Conservation (phyloP, 345 rosid genomes). For the Diplotaxis tenuifolia region DNA sequence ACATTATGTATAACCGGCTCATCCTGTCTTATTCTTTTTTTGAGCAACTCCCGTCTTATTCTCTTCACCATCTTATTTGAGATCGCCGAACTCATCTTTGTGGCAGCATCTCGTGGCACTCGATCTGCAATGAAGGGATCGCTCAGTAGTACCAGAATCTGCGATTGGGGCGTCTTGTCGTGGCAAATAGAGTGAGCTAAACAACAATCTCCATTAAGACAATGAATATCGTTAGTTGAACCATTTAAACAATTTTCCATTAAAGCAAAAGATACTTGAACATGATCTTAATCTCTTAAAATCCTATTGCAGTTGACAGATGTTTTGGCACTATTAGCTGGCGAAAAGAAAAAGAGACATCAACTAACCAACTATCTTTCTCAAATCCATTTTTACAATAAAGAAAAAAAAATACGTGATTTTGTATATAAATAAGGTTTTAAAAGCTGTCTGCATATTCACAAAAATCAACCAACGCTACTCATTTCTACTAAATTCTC, state of each 20-base stretch:
- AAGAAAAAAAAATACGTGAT: not conserved
- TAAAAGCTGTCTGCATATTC: not conserved
- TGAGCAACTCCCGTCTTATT: too few species aligned
- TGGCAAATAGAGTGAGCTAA: not conserved
- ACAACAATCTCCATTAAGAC: not conserved
- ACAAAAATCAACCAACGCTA: not conserved
- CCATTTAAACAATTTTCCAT: not conserved
- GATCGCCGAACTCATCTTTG: not conserved
- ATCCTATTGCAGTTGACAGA: not conserved
- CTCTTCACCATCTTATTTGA: not conserved
- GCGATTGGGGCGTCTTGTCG: not conserved
- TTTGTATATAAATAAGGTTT: not conserved
- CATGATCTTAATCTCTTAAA: not conserved
- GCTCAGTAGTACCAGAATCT: not conserved
- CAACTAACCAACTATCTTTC: not conserved
- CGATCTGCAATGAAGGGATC: not conserved
- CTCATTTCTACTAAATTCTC: not conserved
- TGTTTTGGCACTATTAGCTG: not conserved
- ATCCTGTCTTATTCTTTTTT: not conserved
- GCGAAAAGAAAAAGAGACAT: not conserved
- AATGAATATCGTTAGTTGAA: not conserved
- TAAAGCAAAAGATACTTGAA: not conserved
- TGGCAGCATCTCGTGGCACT: not conserved
- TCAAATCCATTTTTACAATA: not conserved
- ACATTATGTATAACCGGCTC: not conserved